phyloP scores from a whole-genome alignment of 805 yeast species.

The Cyberlindnera euphorbiae region DNA sequence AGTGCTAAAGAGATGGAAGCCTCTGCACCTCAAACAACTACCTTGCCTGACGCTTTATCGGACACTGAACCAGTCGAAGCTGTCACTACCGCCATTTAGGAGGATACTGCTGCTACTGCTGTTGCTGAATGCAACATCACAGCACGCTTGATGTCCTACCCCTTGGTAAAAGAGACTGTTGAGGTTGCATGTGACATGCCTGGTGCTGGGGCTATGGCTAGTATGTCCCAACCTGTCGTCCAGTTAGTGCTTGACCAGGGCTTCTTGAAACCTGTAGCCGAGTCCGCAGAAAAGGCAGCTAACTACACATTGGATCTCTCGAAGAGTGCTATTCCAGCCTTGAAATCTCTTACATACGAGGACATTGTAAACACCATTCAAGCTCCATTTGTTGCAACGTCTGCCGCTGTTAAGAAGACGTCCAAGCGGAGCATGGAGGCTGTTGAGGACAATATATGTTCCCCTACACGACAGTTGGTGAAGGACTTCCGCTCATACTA shows the following conservation, averaged over 20 bases:
- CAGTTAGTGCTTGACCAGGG: conserved; percentile 30
- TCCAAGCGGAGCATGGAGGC: conserved; percentile 29
- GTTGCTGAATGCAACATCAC: conserved; percentile 10
- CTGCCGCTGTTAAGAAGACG: conserved; percentile 35
- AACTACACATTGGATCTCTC: conserved; percentile 50
- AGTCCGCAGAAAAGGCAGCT: conserved; percentile 47
- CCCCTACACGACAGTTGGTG: conserved; percentile 47
- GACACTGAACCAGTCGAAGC: not conserved
- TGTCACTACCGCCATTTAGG: not conserved
- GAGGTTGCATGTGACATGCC: conserved; percentile 32
- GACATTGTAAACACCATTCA: conserved; percentile 44
- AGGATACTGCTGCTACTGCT: not conserved
- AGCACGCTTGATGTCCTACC: conserved; percentile 42
- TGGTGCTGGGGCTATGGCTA: conserved; percentile 31
- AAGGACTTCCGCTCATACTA: conserved; percentile 45
- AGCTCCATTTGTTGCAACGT: conserved; percentile 47
- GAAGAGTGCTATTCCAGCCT: conserved; percentile 55
- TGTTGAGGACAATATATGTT: conserved; percentile 32
- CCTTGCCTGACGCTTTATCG: too few species aligned
- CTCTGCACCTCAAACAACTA: too few species aligned
- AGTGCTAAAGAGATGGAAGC: too few species aligned
- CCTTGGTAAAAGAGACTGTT: conserved; percentile 40
- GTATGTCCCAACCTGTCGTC: conserved; percentile 25
- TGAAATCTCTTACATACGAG: conserved; percentile 49
- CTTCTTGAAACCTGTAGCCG: conserved; percentile 39